Percentiles rank a stretch among this genome's conserved stretches.
Evolutionary conservation across 306 rosid species (phyloP).

Genomic region (Glycine soja): DNA sequence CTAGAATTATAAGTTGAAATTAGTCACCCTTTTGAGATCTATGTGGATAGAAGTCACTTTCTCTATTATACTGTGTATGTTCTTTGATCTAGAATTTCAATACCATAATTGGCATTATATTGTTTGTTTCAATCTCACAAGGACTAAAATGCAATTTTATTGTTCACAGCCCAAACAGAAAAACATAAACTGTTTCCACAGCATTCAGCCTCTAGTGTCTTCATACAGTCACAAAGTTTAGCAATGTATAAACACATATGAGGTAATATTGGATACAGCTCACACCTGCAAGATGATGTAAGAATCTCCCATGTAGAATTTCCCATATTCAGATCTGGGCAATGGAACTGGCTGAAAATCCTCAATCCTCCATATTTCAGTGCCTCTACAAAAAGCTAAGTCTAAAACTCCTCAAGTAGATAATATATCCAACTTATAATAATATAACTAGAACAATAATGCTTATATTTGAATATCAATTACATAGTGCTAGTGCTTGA

Average conservation of each 20-base stretch:
- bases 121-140: conserved; percentile 14
- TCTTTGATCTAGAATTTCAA: conserved; percentile 23
- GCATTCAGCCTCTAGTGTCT: conserved; percentile 28
- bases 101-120: neutral
- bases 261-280: conserved; percentile 40
- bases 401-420: conserved; percentile 46
- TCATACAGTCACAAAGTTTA: conserved; percentile 16
- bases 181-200: conserved; percentile 30
- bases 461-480: conserved; percentile 39
- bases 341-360: conserved; percentile 91
- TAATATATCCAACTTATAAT: conserved; percentile 37
- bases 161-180: conserved; percentile 32
- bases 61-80: conserved; percentile 18
- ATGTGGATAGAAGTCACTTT: conserved; percentile 27
- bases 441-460: conserved; percentile 35
- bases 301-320: conserved; percentile 93
- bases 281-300: conserved; percentile 90
- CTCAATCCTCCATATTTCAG: conserved; percentile 99
- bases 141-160: conserved; percentile 21
- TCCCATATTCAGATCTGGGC: conserved; percentile 92
- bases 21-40: conserved; percentile 10
- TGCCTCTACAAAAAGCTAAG: conserved; percentile 87
- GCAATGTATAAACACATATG: neutral
- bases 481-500: conserved; percentile 10
- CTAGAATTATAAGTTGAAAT: conserved; percentile 32